A percentile compares a stretch with the other conserved stretches of the same genome.
Conservation (phyloP, 352 stramenopile genomes). For the Hyaloperonospora brassicae region DNA sequence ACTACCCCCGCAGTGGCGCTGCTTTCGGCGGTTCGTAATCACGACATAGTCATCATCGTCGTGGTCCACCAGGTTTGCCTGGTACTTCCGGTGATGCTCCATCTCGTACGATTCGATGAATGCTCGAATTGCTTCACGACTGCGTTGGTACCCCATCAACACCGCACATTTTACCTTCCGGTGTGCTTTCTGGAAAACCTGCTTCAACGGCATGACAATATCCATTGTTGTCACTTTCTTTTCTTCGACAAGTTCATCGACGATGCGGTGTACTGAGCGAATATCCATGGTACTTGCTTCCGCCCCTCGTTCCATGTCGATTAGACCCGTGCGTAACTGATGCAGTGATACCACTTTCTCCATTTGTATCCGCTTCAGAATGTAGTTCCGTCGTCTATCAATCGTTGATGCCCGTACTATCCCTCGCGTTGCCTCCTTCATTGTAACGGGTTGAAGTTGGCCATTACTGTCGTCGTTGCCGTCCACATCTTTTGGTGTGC, state of each 20-base stretch:
- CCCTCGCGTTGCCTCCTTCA: constrained; percentile 44
- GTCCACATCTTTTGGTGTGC: constrained; percentile 16
- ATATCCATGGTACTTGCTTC: constrained; percentile 50
- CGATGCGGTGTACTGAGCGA: constrained; percentile 55
- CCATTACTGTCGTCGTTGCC: constrained; percentile 7
- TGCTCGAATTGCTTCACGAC: constrained; percentile 35
- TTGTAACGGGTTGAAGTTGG: constrained; percentile 39
- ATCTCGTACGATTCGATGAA: constrained; percentile 63
- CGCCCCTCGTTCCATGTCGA: constrained; percentile 37
- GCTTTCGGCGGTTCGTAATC: constrained; percentile 38
- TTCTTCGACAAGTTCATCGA: constrained; percentile 49
- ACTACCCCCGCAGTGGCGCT: constrained; percentile 12
- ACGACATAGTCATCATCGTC: constrained; percentile 58
- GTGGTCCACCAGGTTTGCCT: constrained; percentile 43
- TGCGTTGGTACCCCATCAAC: constrained; percentile 40
- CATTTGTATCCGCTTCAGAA: constrained; percentile 44
- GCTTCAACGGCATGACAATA: constrained; percentile 58
- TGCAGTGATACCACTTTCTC: constrained; percentile 69
- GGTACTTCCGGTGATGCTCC: constrained; percentile 56
- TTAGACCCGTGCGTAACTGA: constrained; percentile 46
- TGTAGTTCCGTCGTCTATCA: constrained; percentile 44
- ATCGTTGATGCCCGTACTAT: constrained; percentile 48
- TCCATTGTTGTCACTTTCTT: constrained; percentile 49
- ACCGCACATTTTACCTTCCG: constrained; percentile 66
- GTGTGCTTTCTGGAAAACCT: constrained; percentile 53